Conservation (phyloP, 306 rosid species). For the Pueraria montana region DNA sequence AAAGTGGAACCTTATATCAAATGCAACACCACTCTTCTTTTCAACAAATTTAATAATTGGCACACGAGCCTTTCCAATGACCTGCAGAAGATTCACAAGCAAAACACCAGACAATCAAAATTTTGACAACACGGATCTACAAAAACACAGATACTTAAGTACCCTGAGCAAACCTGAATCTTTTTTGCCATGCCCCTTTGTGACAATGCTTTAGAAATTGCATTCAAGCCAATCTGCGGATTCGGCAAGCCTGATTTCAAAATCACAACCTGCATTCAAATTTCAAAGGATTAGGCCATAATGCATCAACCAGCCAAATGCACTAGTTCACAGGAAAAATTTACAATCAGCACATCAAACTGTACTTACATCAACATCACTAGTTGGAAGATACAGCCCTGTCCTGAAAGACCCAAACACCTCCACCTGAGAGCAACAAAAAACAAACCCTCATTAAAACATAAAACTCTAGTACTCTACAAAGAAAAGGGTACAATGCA, state of each 20-base stretch:
- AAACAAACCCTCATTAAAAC: conserved; percentile 16
- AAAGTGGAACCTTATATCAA: conserved; percentile 81
- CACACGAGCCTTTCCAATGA: conserved; percentile 95
- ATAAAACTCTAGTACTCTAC: conserved; percentile 18
- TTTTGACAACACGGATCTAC: not conserved
- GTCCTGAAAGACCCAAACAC: conserved; percentile 97
- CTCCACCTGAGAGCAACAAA: conserved; percentile 74
- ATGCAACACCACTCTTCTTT: conserved; percentile 80
- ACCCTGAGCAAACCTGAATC: conserved; percentile 69
- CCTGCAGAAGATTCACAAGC: conserved; percentile 59
- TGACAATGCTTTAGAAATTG: conserved; percentile 93
- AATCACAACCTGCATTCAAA: conserved; percentile 80
- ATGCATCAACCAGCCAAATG: conserved; percentile 21
- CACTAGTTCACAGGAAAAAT: conserved; percentile 12
- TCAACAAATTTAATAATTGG: conserved; percentile 94
- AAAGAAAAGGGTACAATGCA: not conserved
- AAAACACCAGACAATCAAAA: conserved; percentile 39
- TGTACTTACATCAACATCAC: conserved; percentile 90
- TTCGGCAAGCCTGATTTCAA: conserved; percentile 75
- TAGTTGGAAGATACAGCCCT: conserved; percentile 92
- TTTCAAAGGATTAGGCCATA: conserved; percentile 31
- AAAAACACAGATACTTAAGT: conserved; percentile 23
- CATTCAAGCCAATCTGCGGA: conserved; percentile 86
- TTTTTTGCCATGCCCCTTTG: conserved; percentile 84
- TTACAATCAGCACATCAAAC: not conserved